phyloP scores from a whole-genome alignment of 2,329 filamentous ascomycete genomes.

The Rhinocladiella mackenziei region DNA sequence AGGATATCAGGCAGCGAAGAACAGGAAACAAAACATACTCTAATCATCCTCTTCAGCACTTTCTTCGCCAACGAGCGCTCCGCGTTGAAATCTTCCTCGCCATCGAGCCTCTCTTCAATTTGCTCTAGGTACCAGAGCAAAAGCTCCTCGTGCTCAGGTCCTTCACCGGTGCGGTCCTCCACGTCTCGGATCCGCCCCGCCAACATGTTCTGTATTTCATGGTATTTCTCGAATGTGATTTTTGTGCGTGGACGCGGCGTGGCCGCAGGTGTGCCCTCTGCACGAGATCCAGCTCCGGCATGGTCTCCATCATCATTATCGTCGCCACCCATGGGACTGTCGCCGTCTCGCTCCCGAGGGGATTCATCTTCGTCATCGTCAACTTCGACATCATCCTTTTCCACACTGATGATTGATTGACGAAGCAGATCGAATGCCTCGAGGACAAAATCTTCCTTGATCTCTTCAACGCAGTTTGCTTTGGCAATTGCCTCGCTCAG shows the following conservation, averaged over 20 bases:
- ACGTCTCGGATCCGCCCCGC: slow-evolving; percentile 80
- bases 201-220: slow-evolving; percentile 80
- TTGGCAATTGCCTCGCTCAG: slow-evolving; percentile 97
- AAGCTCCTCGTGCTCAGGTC: slow-evolving; percentile 77
- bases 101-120: slow-evolving; percentile 75
- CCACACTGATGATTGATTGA: slow-evolving; percentile 94
- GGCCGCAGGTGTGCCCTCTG: slow-evolving; percentile 40
- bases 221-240: slow-evolving; percentile 94
- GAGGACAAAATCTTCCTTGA: slow-evolving; percentile 76
- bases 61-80: slow-evolving; percentile 72
- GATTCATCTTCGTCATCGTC: slow-evolving; percentile 68
- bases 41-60: slow-evolving; percentile 93
- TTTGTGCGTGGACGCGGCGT: slow-evolving; percentile 58
- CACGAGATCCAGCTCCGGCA: slow-evolving; percentile 33
- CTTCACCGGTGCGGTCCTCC: slow-evolving; percentile 70
- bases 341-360: slow-evolving; percentile 43
- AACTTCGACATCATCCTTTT: slow-evolving; percentile 95
- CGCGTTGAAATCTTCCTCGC: slow-evolving; percentile 72
- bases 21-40: slow-evolving; percentile 56
- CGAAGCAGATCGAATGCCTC: slow-evolving; percentile 89
- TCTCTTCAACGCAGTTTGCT: slow-evolving; percentile 90
- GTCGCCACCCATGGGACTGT: slow-evolving; percentile 53
- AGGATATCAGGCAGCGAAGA: too few species aligned
- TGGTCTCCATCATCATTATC: slow-evolving; percentile 43
- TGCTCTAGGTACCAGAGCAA: slow-evolving; percentile 89